Evolutionary conservation across 2,329 filamentous ascomycete genomes (phyloP).

Genomic region (Acrodontium crateriforme): DNA sequence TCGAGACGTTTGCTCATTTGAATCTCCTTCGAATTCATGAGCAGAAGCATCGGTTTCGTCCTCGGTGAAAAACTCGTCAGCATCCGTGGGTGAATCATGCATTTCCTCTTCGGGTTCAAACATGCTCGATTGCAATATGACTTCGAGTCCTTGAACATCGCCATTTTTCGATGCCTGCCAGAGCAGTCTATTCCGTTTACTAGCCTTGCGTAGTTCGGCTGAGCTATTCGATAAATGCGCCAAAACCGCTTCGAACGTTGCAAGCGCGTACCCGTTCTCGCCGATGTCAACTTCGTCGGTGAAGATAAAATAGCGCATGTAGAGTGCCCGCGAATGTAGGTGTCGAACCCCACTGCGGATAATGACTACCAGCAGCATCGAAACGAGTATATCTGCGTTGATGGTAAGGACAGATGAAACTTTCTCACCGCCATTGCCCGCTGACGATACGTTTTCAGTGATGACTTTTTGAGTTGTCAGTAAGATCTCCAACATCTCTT

Average conservation of each 20-base stretch:
- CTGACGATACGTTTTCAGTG: constrained; percentile 34
- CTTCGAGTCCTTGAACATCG: constrained; percentile 58
- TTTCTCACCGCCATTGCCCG: constrained; percentile 32
- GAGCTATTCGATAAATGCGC: constrained; percentile 79
- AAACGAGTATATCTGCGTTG: constrained; percentile 86
- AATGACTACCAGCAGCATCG: constrained; percentile 77
- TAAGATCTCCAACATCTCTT: constrained; percentile 76
- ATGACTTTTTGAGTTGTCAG: constrained; percentile 72
- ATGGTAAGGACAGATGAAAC: constrained; percentile 45
- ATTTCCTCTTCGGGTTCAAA: constrained; percentile 6
- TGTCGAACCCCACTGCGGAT: constrained; percentile 81
- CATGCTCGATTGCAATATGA: constrained; percentile 56
- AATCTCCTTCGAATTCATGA: constrained; percentile 1
- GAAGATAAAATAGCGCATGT: constrained; percentile 95
- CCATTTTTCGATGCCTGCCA: constrained; percentile 81
- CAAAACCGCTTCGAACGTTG: constrained; percentile 88
- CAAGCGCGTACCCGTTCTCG: constrained; percentile 89
- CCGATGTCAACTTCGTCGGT: constrained; percentile 95
- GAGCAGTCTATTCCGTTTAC: constrained; percentile 67
- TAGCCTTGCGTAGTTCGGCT: constrained; percentile 66
- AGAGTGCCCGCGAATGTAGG: constrained; percentile 76
- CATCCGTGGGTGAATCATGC: constrained; percentile 8
- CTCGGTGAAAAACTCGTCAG: constrained; percentile 10
- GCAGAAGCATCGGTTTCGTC: constrained; percentile 8
- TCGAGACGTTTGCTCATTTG: not conserved